Evolutionary conservation across 1,139 yeast species (phyloP).

Genomic region (Candida sp.): DNA sequence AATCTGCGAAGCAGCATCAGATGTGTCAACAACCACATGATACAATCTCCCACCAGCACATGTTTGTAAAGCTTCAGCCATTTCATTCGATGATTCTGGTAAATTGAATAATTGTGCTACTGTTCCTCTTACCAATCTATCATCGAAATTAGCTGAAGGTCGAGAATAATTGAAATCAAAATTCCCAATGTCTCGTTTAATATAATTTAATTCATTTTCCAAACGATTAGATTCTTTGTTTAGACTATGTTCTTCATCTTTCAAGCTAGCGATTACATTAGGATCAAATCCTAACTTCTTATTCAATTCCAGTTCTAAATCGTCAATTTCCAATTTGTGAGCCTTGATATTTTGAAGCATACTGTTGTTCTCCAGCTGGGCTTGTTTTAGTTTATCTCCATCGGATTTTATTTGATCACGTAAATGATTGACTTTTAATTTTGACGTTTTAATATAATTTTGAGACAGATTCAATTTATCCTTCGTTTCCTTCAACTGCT

Average conservation of each 20-base stretch:
- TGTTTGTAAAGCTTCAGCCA: constrained; percentile 84
- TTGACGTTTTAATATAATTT: constrained; percentile 58
- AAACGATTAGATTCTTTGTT: constrained; percentile 28
- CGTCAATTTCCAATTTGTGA: constrained; percentile 35
- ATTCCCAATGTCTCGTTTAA: constrained; percentile 67
- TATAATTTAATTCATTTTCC: constrained; percentile 49
- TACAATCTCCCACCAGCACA: constrained; percentile 93
- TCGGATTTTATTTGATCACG: constrained; percentile 50
- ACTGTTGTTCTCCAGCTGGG: constrained; percentile 49
- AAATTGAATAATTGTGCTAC: constrained; percentile 83
- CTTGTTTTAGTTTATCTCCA: constrained; percentile 50
- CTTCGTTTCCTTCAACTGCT: constrained; percentile 69
- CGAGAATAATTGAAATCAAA: constrained; percentile 72
- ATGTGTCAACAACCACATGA: constrained; percentile 89
- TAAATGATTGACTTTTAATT: constrained; percentile 58
- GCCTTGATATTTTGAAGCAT: constrained; percentile 41
- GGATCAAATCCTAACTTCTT: constrained; percentile 59
- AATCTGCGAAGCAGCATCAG: constrained; percentile 77
- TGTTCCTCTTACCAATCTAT: constrained; percentile 72
- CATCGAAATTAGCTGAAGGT: constrained; percentile 62
- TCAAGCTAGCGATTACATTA: constrained; percentile 41
- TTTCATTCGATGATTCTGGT: constrained; percentile 52
- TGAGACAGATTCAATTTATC: constrained; percentile 51
- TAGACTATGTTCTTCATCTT: constrained; percentile 34
- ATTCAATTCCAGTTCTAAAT: constrained; percentile 42